Conservation (phyloP, 1,284 basidiomycete genomes). For the Mixia osmundae region DNA sequence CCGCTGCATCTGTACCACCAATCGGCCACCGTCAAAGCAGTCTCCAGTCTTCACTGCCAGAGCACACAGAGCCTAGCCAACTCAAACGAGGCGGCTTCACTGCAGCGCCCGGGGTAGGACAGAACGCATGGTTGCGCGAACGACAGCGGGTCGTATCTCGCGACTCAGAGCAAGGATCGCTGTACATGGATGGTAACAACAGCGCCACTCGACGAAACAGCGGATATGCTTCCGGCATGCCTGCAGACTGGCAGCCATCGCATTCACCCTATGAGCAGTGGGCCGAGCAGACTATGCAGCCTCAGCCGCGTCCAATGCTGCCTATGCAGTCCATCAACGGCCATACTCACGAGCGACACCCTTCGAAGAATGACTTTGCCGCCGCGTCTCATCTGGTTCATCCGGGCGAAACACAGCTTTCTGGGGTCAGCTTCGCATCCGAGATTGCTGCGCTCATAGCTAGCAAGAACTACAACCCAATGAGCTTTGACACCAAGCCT, state of each 20-base stretch:
- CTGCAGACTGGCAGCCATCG: not conserved
- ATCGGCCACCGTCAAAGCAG: slow-evolving; percentile 26
- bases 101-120: not conserved
- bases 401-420: not conserved
- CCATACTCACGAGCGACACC: not conserved
- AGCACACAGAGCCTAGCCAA: not conserved
- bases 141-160: too few species aligned
- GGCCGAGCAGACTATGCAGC: not conserved
- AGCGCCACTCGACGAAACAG: not conserved
- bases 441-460: slow-evolving; percentile 68
- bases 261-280: not conserved
- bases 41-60: not conserved
- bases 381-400: not conserved
- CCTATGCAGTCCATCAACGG: not conserved
- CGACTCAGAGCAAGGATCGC: not conserved
- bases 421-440: slow-evolving; percentile 19
- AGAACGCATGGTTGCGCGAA: not conserved
- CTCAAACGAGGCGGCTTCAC: not conserved
- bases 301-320: not conserved
- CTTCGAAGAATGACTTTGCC: not conserved
- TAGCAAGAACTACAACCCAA: slow-evolving; percentile 72
- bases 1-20: slow-evolving; percentile 28
- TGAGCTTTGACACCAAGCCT: slow-evolving; percentile 58
- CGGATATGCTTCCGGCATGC: not conserved
- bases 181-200: not conserved